Conservation (phyloP, 106 monocot genomes). For the Narthecium ossifragum region DNA sequence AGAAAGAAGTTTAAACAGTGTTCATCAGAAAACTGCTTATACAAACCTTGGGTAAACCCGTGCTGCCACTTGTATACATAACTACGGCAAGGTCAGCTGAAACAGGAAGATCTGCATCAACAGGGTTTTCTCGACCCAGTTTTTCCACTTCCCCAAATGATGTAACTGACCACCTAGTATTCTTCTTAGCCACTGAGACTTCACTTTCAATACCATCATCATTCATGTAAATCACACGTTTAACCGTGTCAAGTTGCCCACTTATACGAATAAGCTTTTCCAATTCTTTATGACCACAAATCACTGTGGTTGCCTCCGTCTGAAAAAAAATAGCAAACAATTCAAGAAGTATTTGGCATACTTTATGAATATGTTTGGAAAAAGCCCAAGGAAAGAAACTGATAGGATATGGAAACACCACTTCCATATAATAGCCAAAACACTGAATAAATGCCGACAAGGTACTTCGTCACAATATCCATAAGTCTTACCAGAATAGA, state of each 20-base stretch:
- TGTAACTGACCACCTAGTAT: constrained; percentile 40
- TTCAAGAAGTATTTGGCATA: too few relatives aligned
- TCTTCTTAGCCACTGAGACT: constrained; percentile 47
- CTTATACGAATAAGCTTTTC: constrained; percentile 84
- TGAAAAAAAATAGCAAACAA: too few relatives aligned
- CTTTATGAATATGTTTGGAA: too few relatives aligned
- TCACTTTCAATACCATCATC: constrained; percentile 60
- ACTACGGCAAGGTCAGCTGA: constrained; percentile 87
- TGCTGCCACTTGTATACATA: constrained; percentile 99
- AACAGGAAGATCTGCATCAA: constrained; percentile 57
- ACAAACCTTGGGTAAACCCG: constrained; percentile 95
- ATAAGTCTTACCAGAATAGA: too few relatives aligned
- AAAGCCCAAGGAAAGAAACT: too few relatives aligned
- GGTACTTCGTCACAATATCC: too few relatives aligned
- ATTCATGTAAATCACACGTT: constrained; percentile 73
- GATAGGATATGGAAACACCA: too few relatives aligned
- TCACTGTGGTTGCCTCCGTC: constrained; percentile 91
- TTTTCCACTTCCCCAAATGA: constrained; percentile 81
- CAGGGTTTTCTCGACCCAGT: constrained; percentile 58
- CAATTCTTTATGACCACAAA: constrained; percentile 88
- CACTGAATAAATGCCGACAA: too few relatives aligned
- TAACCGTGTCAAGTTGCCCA: constrained; percentile 78
- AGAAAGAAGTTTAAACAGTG: too few relatives aligned
- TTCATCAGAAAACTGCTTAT: constrained; percentile 1
- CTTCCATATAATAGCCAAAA: too few relatives aligned